Percentiles rank a stretch among this genome's conserved stretches.
Conservation (phyloP, 192 early-diverging fungal species). For the Backusella westeae region DNA sequence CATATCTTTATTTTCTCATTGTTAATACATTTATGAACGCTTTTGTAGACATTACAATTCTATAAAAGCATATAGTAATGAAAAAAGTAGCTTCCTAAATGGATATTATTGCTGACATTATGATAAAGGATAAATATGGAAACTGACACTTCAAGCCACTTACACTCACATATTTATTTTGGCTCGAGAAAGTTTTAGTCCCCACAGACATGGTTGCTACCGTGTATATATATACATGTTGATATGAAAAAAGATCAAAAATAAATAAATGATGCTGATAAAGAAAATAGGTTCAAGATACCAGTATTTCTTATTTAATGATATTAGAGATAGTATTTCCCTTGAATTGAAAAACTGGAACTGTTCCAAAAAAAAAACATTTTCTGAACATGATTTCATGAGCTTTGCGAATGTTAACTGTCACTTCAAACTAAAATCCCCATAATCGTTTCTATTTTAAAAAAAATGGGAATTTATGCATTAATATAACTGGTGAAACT, state of each 20-base stretch:
- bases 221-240: neutral
- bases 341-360: neutral
- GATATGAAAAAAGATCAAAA: neutral
- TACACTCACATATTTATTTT: neutral
- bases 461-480: neutral
- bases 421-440: neutral
- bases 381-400: neutral
- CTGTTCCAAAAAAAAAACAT: neutral
- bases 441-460: neutral
- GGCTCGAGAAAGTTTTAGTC: neutral
- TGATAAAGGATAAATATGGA: neutral
- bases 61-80: neutral
- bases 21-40: neutral
- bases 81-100: neutral
- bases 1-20: neutral
- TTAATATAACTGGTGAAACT: neutral
- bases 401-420: neutral
- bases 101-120: neutral
- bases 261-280: neutral
- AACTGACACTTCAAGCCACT: neutral
- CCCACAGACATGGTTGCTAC: neutral
- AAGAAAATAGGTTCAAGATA: neutral
- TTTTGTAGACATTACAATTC: neutral
- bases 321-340: neutral
- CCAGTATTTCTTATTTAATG: neutral